phyloP scores from a whole-genome alignment of 768 basidiomycete genomes.

The Coprinopsis sp. region DNA sequence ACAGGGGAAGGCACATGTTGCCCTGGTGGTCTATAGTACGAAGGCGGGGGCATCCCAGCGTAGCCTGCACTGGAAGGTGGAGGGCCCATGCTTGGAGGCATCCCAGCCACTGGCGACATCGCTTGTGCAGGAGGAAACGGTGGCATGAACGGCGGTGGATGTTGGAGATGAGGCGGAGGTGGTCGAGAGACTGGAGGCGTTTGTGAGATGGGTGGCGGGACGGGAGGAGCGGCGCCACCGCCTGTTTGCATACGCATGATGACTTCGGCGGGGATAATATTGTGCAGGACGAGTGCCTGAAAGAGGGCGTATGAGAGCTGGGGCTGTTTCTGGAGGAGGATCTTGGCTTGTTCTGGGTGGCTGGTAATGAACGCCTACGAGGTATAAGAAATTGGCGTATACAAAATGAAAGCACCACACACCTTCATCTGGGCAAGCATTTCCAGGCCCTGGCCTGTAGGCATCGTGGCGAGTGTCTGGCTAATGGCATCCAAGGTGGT shows the following conservation, averaged over 20 bases:
- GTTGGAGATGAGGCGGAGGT: constrained; percentile 27
- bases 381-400: constrained; percentile 3
- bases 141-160: constrained; percentile 27
- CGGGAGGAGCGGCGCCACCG: constrained; percentile 7
- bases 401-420: constrained; percentile 20
- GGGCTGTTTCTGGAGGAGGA: constrained; percentile 76
- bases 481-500: constrained; percentile 80
- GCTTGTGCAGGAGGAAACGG: constrained; percentile 24
- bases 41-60: constrained; percentile 16
- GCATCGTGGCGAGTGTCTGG: constrained; percentile 78
- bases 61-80: constrained; percentile 30
- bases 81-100: constrained; percentile 19
- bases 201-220: constrained; percentile 16
- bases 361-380: constrained; percentile 84
- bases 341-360: constrained; percentile 84
- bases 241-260: constrained; percentile 64
- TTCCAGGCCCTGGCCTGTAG: constrained; percentile 83
- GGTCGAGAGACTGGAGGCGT: constrained; percentile 45
- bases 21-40: not conserved
- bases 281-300: constrained; percentile 88
- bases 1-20: not conserved
- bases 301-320: constrained; percentile 96
- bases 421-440: constrained; percentile 99
- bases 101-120: constrained; percentile 22
- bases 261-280: constrained; percentile 85